phyloP scores from a whole-genome alignment of 306 rosid genomes.

The Dicorynia guianensis region DNA sequence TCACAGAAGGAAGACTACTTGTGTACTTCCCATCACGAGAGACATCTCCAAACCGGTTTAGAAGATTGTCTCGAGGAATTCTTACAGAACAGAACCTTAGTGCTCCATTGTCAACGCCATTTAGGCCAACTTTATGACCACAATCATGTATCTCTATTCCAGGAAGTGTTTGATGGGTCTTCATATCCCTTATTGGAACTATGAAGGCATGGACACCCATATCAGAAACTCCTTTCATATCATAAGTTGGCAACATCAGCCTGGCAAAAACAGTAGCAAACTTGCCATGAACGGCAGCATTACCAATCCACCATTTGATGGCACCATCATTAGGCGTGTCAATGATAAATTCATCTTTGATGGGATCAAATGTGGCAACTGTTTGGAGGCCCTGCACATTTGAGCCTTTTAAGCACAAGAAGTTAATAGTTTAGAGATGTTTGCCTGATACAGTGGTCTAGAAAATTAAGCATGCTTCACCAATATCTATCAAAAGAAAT shows the following conservation, averaged over 20 bases:
- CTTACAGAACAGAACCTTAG: slow-evolving; percentile 82
- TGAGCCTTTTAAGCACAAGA: slow-evolving; percentile 68
- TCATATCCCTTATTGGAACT: slow-evolving; percentile 86
- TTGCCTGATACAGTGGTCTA: not conserved
- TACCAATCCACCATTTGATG: slow-evolving; percentile 99
- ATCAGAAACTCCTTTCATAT: slow-evolving; percentile 70
- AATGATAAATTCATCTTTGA: slow-evolving; percentile 81
- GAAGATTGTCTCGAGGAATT: slow-evolving; percentile 94
- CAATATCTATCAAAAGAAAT: not conserved
- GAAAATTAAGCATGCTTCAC: not conserved
- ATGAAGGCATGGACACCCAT: slow-evolving; percentile 99
- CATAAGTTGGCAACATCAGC: slow-evolving; percentile 74
- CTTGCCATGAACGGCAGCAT: slow-evolving; percentile 98
- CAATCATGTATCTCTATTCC: slow-evolving; percentile 98
- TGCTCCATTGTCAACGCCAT: slow-evolving; percentile 98
- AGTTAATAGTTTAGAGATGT: slow-evolving; percentile 29
- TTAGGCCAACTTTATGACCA: slow-evolving; percentile 93
- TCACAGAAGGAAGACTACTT: slow-evolving; percentile 77
- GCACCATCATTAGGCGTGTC: slow-evolving; percentile 97
- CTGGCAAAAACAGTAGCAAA: slow-evolving; percentile 92
- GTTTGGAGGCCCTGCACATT: slow-evolving; percentile 98
- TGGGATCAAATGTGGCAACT: slow-evolving; percentile 79
- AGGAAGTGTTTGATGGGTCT: slow-evolving; percentile 88
- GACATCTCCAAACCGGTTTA: slow-evolving; percentile 94
- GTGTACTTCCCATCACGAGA: slow-evolving; percentile 91